Evolutionary conservation across 2,329 filamentous ascomycete genomes (phyloP).

Genomic region (Neofusicoccum kwambonambiense): DNA sequence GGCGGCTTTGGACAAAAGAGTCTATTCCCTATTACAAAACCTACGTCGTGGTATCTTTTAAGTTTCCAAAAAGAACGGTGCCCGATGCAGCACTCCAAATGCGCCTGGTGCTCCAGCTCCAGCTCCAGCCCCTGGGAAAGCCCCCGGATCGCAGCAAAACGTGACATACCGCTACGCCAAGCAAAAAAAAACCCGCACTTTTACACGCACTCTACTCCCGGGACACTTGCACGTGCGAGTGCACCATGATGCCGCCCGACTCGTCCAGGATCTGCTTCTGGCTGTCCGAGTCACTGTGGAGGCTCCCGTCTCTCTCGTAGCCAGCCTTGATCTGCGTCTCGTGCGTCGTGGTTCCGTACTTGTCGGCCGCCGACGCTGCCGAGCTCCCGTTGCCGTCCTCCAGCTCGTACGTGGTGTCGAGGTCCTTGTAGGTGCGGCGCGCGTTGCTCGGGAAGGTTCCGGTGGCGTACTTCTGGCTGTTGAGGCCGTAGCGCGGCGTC

Average conservation of each 20-base stretch:
- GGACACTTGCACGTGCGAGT: conserved; percentile 18
- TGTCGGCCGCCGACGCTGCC: not conserved
- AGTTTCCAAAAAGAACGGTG: not conserved
- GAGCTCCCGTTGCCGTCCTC: not conserved
- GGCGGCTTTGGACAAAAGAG: not conserved
- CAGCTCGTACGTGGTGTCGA: conserved; percentile 16
- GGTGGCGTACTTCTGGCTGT: not conserved
- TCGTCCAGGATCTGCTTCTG: conserved; percentile 60
- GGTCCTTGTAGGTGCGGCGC: conserved; percentile 11
- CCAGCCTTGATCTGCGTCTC: conserved; percentile 11
- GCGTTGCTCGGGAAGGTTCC: not conserved
- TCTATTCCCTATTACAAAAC: not conserved
- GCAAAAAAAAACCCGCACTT: not conserved
- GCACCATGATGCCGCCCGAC: conserved; percentile 16
- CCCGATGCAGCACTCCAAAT: not conserved
- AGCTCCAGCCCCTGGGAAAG: not conserved
- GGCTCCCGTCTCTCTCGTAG: not conserved
- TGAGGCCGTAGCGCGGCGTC: not conserved
- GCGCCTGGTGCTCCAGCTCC: not conserved
- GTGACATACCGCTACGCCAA: not conserved
- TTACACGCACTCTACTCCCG: not conserved
- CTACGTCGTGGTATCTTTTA: conserved; percentile 4
- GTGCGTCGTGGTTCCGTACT: not conserved
- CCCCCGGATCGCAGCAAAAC: not conserved
- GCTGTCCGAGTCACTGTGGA: conserved; percentile 10